phyloP scores from a whole-genome alignment of 768 basidiomycete species.

The Boletus bicolor region DNA sequence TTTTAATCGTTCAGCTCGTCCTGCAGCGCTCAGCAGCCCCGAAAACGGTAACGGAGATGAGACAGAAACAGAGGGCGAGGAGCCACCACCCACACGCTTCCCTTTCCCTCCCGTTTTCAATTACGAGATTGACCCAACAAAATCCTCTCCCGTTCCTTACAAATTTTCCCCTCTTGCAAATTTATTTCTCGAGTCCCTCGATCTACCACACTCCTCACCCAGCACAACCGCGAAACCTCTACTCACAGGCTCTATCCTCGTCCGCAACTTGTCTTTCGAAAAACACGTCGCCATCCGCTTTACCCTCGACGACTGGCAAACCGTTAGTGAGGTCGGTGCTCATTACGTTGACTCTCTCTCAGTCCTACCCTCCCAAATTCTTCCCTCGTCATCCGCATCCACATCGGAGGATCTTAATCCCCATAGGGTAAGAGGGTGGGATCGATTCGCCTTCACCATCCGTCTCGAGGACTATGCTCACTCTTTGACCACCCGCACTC shows the following conservation, averaged over 20 bases:
- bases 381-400: background rate
- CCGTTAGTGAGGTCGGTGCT: slow-evolving; percentile 80
- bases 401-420: background rate
- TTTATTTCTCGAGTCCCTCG: slow-evolving; percentile 38
- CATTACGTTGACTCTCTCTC: slow-evolving; percentile 43
- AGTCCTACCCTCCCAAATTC: slow-evolving; percentile 32
- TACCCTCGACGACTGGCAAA: slow-evolving; percentile 93
- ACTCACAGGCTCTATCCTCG: slow-evolving; percentile 76
- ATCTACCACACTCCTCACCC: slow-evolving; percentile 20
- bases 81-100: slow-evolving; percentile 6
- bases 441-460: slow-evolving; percentile 59
- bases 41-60: slow-evolving; percentile 33
- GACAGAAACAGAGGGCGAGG: slow-evolving; percentile 43
- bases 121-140: slow-evolving; percentile 24
- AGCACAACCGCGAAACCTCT: slow-evolving; percentile 16
- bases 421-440: slow-evolving; percentile 38
- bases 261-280: slow-evolving; percentile 82
- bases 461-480: slow-evolving; percentile 68
- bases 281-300: slow-evolving; percentile 85
- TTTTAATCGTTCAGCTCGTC: slow-evolving; percentile 67
- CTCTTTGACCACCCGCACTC: slow-evolving; percentile 45
- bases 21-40: slow-evolving; percentile 46
- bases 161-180: slow-evolving; percentile 19
- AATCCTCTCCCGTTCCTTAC: slow-evolving; percentile 13
- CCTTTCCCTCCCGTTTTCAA: slow-evolving; percentile 25